Percentiles rank a stretch among this genome's conserved stretches.
Conservation (phyloP, 305 asterid species). For the Stenogyne calaminthoides region DNA sequence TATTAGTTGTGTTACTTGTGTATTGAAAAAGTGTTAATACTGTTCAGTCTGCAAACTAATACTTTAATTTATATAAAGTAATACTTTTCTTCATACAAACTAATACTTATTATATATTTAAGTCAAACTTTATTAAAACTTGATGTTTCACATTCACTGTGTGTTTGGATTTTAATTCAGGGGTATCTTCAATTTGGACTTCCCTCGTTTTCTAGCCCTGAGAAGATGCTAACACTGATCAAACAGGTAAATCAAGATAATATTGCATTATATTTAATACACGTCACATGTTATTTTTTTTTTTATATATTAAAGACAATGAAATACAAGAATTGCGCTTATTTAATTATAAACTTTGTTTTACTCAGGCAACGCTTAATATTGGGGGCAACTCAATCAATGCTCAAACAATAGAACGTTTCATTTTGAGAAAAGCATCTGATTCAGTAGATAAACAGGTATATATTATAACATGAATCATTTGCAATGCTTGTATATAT, state of each 20-base stretch:
- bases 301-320: no score
- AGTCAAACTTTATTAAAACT: no score
- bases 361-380: conserved; percentile 56
- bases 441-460: conserved; percentile 59
- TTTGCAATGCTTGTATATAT: no score
- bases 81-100: no score
- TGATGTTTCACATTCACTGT: not conserved
- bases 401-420: conserved; percentile 66
- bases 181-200: conserved; percentile 86
- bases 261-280: not conserved
- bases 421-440: conserved; percentile 62
- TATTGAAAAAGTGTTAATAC: no score
- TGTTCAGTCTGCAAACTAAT: no score
- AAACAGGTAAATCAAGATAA: conserved; percentile 58
- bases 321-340: not conserved
- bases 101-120: no score
- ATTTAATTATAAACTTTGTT: not conserved
- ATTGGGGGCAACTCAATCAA: conserved; percentile 63
- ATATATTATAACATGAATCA: not conserved
- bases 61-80: no score
- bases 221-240: conserved; percentile 60
- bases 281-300: not conserved
- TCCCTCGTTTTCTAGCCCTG: conserved; percentile 64
- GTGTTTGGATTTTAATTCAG: conserved; percentile 38
- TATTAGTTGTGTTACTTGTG: no score